Base-by-base conservation (phyloP, 345 rosid genomes). In the Euphorbia peplus region DNA sequence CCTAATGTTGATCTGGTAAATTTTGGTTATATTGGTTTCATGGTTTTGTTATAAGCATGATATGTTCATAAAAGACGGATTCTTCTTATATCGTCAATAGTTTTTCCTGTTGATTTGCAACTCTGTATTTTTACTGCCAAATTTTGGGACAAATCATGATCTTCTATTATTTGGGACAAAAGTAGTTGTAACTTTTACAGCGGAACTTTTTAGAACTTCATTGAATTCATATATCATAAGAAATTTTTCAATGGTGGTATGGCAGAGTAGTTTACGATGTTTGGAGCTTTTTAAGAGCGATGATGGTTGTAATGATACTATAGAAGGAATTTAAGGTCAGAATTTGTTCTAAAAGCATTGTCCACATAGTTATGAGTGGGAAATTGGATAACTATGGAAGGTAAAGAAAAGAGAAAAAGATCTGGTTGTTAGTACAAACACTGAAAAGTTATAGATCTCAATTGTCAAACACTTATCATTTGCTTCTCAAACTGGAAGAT, bases 1-100 rank as follows among this genome's bases (percentile, higher is more conserved):
- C 98, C 99, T 16, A 92, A 88, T 83, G 99, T 95, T 52, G 98
- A 95, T 78, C 80, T 95, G 90, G 99, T 95, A 48, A 83, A 93
- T 84, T 50, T 25, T 62, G 56, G 30, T 46, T 64, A n/a, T 42
- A 21, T 26, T 41, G 35, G 37, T 18, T 62, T 32, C 58, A 39
- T 60, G 42, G 28, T 42, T 58, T 52, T 24, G 25, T 25, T 9
- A 25, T 67, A 61, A 46, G 55, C 30, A 26, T 63, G 46, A 63
- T 71, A 13, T 51, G 11, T 53, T 64, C 30, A 44, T 47, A 24
- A 11, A 48, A 16, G 25, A 28, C 65, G 55, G 15, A 53, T 41
- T 28, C 26, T 22, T 26, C 39, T 16, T 18, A 55, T 42, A 16
- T 18, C 3, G 41, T 7, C 47, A 46, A 22, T 7, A 14, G 41